Conservation (phyloP, 2,329 filamentous ascomycete genomes). For the Penicillium digitatum region DNA sequence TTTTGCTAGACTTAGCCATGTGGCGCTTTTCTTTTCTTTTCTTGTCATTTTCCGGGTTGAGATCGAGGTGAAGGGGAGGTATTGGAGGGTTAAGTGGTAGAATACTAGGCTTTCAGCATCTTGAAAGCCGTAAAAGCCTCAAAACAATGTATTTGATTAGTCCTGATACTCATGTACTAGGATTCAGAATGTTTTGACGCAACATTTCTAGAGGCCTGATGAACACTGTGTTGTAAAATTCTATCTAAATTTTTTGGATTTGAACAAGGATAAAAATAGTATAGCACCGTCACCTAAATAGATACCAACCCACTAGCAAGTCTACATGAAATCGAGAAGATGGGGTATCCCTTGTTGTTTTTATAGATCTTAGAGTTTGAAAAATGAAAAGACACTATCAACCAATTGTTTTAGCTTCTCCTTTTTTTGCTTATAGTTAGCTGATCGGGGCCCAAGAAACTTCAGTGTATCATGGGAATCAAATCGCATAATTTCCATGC, state of each 20-base stretch:
- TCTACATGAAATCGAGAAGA: neutral
- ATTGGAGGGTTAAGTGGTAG: neutral
- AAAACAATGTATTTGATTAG: neutral
- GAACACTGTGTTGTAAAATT: neutral
- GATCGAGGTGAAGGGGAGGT: neutral
- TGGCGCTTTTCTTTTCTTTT: neutral
- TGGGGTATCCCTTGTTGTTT: too few species aligned
- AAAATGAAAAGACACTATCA: too few species aligned
- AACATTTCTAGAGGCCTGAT: too few species aligned
- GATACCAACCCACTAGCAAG: neutral
- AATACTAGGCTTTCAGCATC: neutral
- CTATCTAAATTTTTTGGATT: neutral
- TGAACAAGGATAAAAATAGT: neutral
- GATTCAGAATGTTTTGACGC: neutral
- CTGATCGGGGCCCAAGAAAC: neutral
- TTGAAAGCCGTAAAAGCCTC: neutral
- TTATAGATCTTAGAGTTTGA: too few species aligned
- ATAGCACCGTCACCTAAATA: neutral
- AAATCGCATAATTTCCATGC: neutral
- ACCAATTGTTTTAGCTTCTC: neutral
- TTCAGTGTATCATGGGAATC: neutral
- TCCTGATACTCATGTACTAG: neutral
- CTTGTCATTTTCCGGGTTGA: neutral
- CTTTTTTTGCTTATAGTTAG: neutral
- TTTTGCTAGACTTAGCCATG: neutral